Base-by-base conservation (phyloP, 805 yeast genomes). In the Kluyveromyces dobzhanskii region DNA sequence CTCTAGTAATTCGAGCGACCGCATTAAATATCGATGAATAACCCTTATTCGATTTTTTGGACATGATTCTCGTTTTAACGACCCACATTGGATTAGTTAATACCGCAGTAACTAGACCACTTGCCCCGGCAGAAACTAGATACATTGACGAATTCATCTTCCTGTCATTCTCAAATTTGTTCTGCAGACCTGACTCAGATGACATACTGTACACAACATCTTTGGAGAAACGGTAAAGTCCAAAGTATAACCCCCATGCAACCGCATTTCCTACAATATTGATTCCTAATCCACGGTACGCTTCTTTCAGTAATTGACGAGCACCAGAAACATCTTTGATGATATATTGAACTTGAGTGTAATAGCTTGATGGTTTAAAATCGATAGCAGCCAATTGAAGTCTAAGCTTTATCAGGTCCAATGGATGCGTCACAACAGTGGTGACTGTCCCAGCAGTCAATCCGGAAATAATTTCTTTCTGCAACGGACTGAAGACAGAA, bases 1-100 rank as follows among this genome's bases (percentile, higher is more conserved):
- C 63, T 19, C 47, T 49, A 11, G 66, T 44, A 11, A 85, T 71
- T 17, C 67, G 56, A 4, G 41, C 40, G 0, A 77, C 50, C 1
- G 94, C 94, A 43, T 76, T 75, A 14, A 51, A 9, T 5, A 79
- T 60, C 0, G 85, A 75, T 8, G 59, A 58, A 52, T 86, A 85
- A 0, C 44, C 54, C 32, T 42, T 44, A 12, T 32, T 41, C 12
- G 51, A 41, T 33, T 55, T 53, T 11, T 57, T 73, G 14, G 87
- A 77, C 51, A 88, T 69, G 47, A 90, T 80, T 44, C 97, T 69
- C 0, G 98, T 92, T 59, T 92, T 92, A 14, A 92, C 58, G 1
- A 92, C 95, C 98, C 98, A 90, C 9, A 90, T 73, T 1, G 98
- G 98, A 54, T 87, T 92, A 1, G 98, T 88, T 12, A 84, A 30